Base-by-base conservation (phyloP, 192 early-diverging fungal genomes). In the Obelidium mucronatum region DNA sequence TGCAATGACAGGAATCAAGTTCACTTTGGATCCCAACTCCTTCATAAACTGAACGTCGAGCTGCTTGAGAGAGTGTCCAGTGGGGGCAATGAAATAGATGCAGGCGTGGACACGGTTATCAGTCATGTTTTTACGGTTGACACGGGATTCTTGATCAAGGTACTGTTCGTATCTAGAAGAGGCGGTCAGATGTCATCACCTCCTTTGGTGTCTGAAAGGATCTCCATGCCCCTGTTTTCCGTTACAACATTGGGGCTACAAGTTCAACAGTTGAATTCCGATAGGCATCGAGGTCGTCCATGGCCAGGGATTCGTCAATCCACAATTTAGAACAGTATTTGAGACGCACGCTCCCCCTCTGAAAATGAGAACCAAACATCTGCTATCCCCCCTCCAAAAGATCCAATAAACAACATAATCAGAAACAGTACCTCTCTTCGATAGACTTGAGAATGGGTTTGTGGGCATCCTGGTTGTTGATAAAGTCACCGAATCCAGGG, bases 41-140 rank as follows among this genome's bases (percentile, higher is more conserved):
- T 97, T 96, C 97, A 99, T 99, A 73, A 97, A 93, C 77, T 94
- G 93, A 79, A 99, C 93, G 77, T 99, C 97, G 58, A 98, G 86
- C 54, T 96, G 94, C 81, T 92, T 92, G 66, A 95, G 78, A n/a
- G 82, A 83, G 87, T 98, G 97, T 19, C 98, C 98, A 48, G 96
- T 98, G 28, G 98, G 97, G 31, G 95, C 89, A 77, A 99, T 98
- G 80, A 99, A 99, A 87, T 99, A 99, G 69, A 99, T 85, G 62
- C 97, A 92, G 17, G 94, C 93, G 80, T 99, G 98, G 39, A 99
- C 90, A 54, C 98, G 91, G 79, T 92, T 83, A 78, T 87, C 86
- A 30, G 79, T 78, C 54, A 83, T 83, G 24, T 84, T 77, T 67
- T 89, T 89, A 28, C 87, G 81, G 79, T 85, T 86, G 51, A 89